phyloP scores from a whole-genome alignment of 1,284 basidiomycete species.

The Schizophyllum amplum region DNA sequence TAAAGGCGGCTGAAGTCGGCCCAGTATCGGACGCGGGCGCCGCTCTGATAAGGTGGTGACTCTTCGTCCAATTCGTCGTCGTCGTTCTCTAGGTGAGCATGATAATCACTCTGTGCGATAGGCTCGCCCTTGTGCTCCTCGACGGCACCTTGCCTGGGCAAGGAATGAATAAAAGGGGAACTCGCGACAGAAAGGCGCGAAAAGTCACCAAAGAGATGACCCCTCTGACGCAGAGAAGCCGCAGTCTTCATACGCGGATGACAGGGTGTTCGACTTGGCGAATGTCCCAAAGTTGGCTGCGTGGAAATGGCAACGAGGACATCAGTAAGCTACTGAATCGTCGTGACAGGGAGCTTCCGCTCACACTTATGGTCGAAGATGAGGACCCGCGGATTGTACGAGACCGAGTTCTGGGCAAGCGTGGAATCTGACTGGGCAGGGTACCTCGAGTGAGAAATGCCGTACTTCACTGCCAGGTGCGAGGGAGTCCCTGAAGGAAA shows the following conservation, averaged over 20 bases:
- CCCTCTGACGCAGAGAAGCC: conserved; percentile 12
- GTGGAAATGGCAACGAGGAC: conserved; percentile 9
- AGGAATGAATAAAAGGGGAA: conserved; percentile 5
- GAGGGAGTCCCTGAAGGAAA: conserved; percentile 51
- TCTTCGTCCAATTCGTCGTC: conserved; percentile 10
- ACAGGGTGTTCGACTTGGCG: conserved; percentile 31
- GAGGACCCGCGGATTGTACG: conserved; percentile 55
- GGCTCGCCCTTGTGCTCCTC: conserved; percentile 44
- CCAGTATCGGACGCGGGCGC: conserved; percentile 51
- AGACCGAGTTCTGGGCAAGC: conserved; percentile 39
- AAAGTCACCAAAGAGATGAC: conserved; percentile 22
- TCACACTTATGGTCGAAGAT: conserved; percentile 60
- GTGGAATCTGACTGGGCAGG: not conserved
- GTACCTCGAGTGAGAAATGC: conserved; percentile 27
- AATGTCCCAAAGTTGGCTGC: conserved; percentile 61
- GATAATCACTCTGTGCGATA: conserved; percentile 49
- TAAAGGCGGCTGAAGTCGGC: conserved; percentile 70
- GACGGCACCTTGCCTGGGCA: conserved; percentile 41
- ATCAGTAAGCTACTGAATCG: not conserved
- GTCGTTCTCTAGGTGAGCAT: conserved; percentile 35
- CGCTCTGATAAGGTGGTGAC: conserved; percentile 15
- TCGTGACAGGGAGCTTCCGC: conserved; percentile 10
- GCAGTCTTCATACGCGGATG: conserved; percentile 21
- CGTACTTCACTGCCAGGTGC: conserved; percentile 46
- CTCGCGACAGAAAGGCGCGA: conserved; percentile 8